phyloP scores from a whole-genome alignment of 331 rosid species.

The Acacia concinna region DNA sequence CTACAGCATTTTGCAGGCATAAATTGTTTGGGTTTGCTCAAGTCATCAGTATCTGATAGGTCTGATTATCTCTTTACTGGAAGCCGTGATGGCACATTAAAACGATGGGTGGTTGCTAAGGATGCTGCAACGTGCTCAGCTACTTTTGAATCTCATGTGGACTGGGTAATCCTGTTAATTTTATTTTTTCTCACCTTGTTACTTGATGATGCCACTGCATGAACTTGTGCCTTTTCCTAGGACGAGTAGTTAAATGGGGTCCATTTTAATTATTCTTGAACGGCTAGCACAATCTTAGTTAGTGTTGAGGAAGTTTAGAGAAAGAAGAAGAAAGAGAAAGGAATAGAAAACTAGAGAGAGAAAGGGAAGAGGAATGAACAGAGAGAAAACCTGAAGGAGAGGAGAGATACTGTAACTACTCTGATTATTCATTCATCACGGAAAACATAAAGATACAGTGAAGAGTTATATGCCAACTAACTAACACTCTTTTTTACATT shows the following conservation, averaged over 20 bases:
- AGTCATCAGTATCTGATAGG: slow-evolving; percentile 57
- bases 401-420: no score
- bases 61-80: slow-evolving; percentile 84
- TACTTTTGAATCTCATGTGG: slow-evolving; percentile 98
- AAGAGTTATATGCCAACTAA: no score
- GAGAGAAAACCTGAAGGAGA: no score
- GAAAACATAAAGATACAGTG: no score
- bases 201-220: slow-evolving; percentile 24
- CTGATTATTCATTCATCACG: no score
- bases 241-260: slow-evolving; percentile 9
- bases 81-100: slow-evolving; percentile 96
- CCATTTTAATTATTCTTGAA: slow-evolving; percentile 5
- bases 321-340: no score
- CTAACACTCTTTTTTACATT: no score
- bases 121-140: slow-evolving; percentile 80
- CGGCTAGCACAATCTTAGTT: background rate
- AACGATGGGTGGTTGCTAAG: slow-evolving; percentile 77
- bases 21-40: slow-evolving; percentile 76
- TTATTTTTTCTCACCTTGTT: slow-evolving; percentile 16
- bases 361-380: no score
- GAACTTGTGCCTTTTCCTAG: background rate
- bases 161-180: slow-evolving; percentile 67
- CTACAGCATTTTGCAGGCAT: slow-evolving; percentile 95
- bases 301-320: no score
- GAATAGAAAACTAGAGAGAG: no score